Base-by-base conservation (phyloP, 2,329 filamentous ascomycete genomes). In the Colletotrichum lentis region DNA sequence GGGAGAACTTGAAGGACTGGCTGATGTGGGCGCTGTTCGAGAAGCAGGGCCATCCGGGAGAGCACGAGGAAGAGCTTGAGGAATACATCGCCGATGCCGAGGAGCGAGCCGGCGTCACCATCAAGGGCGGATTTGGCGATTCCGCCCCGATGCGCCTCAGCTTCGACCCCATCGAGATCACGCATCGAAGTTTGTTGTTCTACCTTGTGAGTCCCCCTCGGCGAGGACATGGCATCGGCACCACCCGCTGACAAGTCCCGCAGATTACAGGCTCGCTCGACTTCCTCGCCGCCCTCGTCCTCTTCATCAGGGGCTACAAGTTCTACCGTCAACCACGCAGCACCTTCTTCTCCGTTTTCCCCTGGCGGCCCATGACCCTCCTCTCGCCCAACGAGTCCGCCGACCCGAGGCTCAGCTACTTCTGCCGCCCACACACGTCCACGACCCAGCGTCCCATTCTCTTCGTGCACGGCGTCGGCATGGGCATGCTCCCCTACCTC, bases 401-500 rank as follows among this genome's bases (percentile, higher is more conserved):
- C 4, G 83, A 83, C 5, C 73, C 78, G 3, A 76, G 79, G 11
- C 71, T 91, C 6, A 84, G 84, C 69, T 92, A 93, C 79, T 92
- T 89, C 87, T 81, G 89, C 72, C 84, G 85, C 2, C 86, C 87
- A 5, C 90, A 92, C 73, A 86, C 80, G 0, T 86, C 86, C 1
- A 84, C 81, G 63, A 85, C 80, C 1, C 81, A 81, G 49, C 82
- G 82, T 59, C 90, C 90, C 0, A 77, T 92, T 8, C 77, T 93
- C 4, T 92, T 91, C 77, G 82, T 92, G 55, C 90, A 92, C 72
- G 90, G 90, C 18, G 91, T 92, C 56, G 89, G 90, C 49, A 82
- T 92, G 65, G 90, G 90, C 0, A 82, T 92, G 2, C 85, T 86
- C 74, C 85, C 88, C 0, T 91, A 92, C 72, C 79, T 83, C 14